Percentiles rank a stretch among this genome's conserved stretches.
Evolutionary conservation across 2,329 filamentous ascomycete species (phyloP).

Genomic region (Dactylella cylindrospora): DNA sequence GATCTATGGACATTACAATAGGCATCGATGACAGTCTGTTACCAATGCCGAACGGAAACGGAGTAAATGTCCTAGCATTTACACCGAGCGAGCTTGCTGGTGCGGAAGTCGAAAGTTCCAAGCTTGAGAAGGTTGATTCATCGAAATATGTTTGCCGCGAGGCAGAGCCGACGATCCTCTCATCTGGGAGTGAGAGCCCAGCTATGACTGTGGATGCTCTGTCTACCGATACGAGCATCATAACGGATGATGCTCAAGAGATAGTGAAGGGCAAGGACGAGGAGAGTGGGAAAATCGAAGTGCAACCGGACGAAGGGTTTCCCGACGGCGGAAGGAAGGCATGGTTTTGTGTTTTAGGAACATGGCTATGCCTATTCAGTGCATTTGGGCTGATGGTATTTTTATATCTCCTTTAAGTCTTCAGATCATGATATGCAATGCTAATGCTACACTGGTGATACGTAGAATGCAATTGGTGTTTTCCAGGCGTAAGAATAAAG

Average conservation of each 20-base stretch:
- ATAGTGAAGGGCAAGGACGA: conserved; percentile 11
- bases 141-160: conserved; percentile 1
- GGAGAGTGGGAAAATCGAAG: neutral
- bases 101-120: conserved; percentile 4
- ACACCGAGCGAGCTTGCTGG: conserved; percentile 2
- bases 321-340: conserved; percentile 34
- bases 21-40: conserved; percentile 5
- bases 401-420: neutral
- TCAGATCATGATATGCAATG: neutral
- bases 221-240: conserved; percentile 28
- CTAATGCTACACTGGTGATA: neutral
- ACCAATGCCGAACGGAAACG: neutral
- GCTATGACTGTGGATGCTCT: conserved; percentile 26
- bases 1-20: conserved; percentile 5
- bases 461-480: conserved; percentile 36
- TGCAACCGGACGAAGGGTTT: conserved; percentile 23
- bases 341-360: conserved; percentile 37
- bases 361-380: conserved; percentile 39
- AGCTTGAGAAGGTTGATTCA: conserved; percentile 6
- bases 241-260: conserved; percentile 14
- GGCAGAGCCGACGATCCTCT: neutral
- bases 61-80: conserved; percentile 1
- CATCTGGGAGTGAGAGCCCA: conserved; percentile 19
- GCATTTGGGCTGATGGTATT: conserved; percentile 39
- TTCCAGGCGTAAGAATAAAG: conserved; percentile 31